Evolutionary conservation across 1,284 basidiomycete species (phyloP), one percentile per base, ranked within the genome.

Genomic region (Ceratobasidium theobromae): DNA sequence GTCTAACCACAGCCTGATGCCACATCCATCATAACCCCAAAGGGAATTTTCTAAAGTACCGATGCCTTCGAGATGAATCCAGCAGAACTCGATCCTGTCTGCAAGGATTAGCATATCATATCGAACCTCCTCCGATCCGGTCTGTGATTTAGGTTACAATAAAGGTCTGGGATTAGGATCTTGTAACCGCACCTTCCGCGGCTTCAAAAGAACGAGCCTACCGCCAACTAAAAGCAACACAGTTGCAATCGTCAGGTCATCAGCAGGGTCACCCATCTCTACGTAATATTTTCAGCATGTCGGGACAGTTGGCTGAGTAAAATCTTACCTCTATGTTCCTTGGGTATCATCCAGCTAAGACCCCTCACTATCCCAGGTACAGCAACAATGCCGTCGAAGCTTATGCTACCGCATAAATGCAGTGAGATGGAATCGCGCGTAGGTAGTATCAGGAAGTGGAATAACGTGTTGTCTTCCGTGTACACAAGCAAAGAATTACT

Each of bases 51-150:
- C 95, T 30, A 99, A 80, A 1, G 93, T 87, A 1, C 89, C 91
- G 35, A 98, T 93, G 0, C 95, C 95, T 49, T 90, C 86, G 57
- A 98, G 79, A 78, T 98, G 95, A 46, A 96, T 98, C 96, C 96
- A 99, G 77, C 95, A 99, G 74, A 95, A 95, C 74, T 99, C 96
- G 69, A 99, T 93, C 28, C 89, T 86, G 72, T 98, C 93, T 0
- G 95, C 93, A 28, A 99, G 88, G 46, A 99, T 91, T 73, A 98
- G 96, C 84, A 98, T 89, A 76, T 99, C 96, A 75, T 99, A 99
- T 70, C 91, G 92, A 69, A 98, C 92, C 77, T 98, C 94, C 72
- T 93, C 89, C 66, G 87, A 82, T 6, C 85, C 91, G 0, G 91
- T 86, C 86, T 93, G 48, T 1, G 49, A 33, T 57, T 41, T 48